These are phyloP conservation scores for Didymella lethalis DNA, from an alignment of 2,329 filamentous ascomycete genomes.

Conservation along the genomic window DNA sequence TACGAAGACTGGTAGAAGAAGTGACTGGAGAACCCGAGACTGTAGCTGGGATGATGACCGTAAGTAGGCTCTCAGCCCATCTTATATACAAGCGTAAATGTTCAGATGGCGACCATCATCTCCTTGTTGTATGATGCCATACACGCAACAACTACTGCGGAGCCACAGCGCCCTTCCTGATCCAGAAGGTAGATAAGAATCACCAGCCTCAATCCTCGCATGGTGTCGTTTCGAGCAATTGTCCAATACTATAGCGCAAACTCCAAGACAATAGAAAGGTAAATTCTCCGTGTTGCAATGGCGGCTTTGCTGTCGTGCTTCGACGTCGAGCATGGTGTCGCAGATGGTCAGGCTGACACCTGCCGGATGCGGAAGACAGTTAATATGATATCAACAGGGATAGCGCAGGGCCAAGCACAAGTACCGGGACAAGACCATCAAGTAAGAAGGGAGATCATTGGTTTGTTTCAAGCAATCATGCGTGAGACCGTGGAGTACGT, in stretches of 20 bases:
- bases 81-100: constrained; percentile 15
- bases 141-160: not conserved
- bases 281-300: constrained; percentile 2
- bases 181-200: constrained; percentile 19
- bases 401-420: constrained; percentile 15
- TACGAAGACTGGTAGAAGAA: constrained; percentile 13
- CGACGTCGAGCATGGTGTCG: constrained; percentile 4
- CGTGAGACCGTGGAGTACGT: constrained; percentile 2
- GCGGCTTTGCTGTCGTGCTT: constrained; percentile 12
- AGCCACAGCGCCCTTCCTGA: constrained; percentile 7
- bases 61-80: not conserved
- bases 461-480: constrained; percentile 8
- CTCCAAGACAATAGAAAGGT: constrained; percentile 16
- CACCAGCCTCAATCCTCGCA: constrained; percentile 1
- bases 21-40: constrained; percentile 10
- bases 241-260: constrained; percentile 12
- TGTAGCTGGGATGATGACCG: constrained; percentile 16
- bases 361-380: constrained; percentile 15
- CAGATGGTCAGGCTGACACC: constrained; percentile 22
- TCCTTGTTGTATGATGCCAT: constrained; percentile 20
- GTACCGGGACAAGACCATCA: constrained; percentile 21
- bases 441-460: constrained; percentile 17
- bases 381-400: constrained; percentile 14
- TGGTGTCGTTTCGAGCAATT: constrained; percentile 4
- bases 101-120: constrained; percentile 9